These are phyloP conservation scores for Tuber microsphaerosporum DNA, from an alignment of 495 filamentous ascomycete genomes.

Conservation along the genomic window DNA sequence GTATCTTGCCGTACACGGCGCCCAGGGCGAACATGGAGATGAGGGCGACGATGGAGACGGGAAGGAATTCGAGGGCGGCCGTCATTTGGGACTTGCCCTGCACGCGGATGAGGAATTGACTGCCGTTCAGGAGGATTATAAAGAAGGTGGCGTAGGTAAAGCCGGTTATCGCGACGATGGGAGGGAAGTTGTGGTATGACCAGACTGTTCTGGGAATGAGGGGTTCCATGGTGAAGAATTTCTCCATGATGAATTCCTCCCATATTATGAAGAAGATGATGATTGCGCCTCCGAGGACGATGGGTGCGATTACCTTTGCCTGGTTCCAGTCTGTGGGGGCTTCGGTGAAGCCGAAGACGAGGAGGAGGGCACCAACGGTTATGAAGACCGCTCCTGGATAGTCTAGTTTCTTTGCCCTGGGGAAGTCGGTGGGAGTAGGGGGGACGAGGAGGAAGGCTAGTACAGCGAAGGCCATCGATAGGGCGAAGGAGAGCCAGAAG, in stretches of 20 bases:
- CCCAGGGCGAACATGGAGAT: conserved; percentile 11
- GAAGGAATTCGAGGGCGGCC: conserved; percentile 21
- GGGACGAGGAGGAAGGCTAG: conserved; percentile 18
- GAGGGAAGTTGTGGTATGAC: conserved; percentile 18
- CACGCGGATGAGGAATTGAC: conserved; percentile 22
- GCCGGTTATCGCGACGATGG: conserved; percentile 14
- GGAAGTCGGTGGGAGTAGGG: conserved; percentile 9
- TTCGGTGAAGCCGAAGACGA: conserved; percentile 28
- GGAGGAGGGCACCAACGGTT: conserved; percentile 15
- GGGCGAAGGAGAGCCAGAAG: conserved; percentile 20
- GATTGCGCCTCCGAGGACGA: conserved; percentile 11
- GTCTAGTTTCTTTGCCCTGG: conserved; percentile 18
- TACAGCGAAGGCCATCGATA: conserved; percentile 13
- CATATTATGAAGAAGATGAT: conserved; percentile 19
- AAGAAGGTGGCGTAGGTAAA: conserved; percentile 22
- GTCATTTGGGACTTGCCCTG: conserved; percentile 17
- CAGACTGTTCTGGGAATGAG: conserved; percentile 20
- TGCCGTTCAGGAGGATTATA: conserved; percentile 18
- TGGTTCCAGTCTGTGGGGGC: conserved; percentile 17
- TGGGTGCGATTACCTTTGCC: conserved; percentile 19
- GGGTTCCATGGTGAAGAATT: conserved; percentile 12
- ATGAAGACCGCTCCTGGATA: conserved; percentile 22
- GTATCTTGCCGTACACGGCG: conserved; percentile 5
- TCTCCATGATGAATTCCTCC: conserved; percentile 18
- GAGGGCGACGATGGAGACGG: conserved; percentile 7